These are phyloP conservation scores for Jatropha multifida DNA, from an alignment of 441 rosid species.

Conservation along the genomic window DNA sequence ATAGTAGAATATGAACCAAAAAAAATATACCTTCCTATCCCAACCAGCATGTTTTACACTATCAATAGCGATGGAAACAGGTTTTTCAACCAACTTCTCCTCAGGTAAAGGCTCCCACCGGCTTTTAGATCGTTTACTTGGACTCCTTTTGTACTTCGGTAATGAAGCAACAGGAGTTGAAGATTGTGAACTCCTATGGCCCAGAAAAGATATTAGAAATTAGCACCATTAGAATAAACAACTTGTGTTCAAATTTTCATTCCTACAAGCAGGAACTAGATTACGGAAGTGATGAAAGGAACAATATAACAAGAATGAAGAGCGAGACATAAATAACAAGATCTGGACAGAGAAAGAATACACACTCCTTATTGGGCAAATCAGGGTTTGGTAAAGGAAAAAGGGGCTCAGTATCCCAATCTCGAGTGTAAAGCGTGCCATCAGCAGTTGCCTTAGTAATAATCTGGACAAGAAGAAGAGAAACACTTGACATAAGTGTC, in stretches of 20 bases:
- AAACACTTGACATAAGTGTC: conserved; percentile 10
- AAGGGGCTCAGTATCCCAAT: conserved; percentile 96
- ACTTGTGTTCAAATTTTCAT: conserved; percentile 7
- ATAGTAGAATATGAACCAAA: conserved; percentile 9
- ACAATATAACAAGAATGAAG: too few relatives aligned
- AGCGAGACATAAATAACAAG: neutral
- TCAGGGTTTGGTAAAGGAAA: conserved; percentile 55
- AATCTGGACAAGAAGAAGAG: conserved; percentile 44
- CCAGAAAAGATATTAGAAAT: conserved; percentile 17
- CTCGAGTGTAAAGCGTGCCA: conserved; percentile 70
- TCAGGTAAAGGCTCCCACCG: conserved; percentile 97
- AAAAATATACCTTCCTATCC: conserved; percentile 62
- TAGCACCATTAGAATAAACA: conserved; percentile 19
- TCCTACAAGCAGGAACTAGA: conserved; percentile 4
- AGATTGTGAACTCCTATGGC: conserved; percentile 43
- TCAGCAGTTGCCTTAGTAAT: conserved; percentile 77
- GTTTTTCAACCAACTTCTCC: conserved; percentile 56
- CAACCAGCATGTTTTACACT: conserved; percentile 60
- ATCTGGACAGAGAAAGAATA: conserved; percentile 19
- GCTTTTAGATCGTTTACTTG: conserved; percentile 79
- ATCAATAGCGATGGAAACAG: conserved; percentile 40
- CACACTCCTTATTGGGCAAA: conserved; percentile 56
- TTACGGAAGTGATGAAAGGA: conserved; percentile 10
- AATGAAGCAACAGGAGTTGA: conserved; percentile 41
- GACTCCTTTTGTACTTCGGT: conserved; percentile 60